Evolutionary conservation across 2,329 filamentous ascomycete genomes (phyloP).

Genomic region (Cercospora janseana): DNA sequence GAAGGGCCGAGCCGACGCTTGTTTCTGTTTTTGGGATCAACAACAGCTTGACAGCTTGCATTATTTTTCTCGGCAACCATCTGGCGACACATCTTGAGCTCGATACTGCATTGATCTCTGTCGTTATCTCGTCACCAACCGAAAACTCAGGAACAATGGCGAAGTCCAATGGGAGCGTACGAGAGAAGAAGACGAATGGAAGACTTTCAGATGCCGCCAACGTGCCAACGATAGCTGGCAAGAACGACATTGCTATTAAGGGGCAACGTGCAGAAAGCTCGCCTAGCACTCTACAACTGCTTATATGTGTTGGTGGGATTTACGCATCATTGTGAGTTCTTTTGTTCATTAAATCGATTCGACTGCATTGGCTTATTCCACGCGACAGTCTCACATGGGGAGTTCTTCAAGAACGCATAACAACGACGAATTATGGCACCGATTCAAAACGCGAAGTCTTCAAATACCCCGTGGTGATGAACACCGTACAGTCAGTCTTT

Average conservation of each 20-base stretch:
- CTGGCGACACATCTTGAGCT: background rate
- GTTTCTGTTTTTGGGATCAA: slow-evolving; percentile 1
- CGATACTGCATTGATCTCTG: background rate
- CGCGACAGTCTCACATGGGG: slow-evolving; percentile 77
- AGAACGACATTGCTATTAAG: slow-evolving; percentile 29
- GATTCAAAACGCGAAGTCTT: slow-evolving; percentile 66
- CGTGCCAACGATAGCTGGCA: slow-evolving; percentile 27
- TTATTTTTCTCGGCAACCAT: slow-evolving; percentile 5
- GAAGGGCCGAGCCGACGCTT: slow-evolving; percentile 5
- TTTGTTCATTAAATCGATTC: background rate
- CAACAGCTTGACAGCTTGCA: slow-evolving; percentile 9
- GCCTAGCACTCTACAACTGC: slow-evolving; percentile 58
- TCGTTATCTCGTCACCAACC: background rate
- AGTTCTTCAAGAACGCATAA: slow-evolving; percentile 94
- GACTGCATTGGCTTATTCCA: background rate
- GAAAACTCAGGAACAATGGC: background rate
- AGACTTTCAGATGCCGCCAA: slow-evolving; percentile 22
- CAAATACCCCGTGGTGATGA: slow-evolving; percentile 90
- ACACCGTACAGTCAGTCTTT: slow-evolving; percentile 90
- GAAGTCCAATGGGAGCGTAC: slow-evolving; percentile 29
- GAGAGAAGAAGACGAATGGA: slow-evolving; percentile 31
- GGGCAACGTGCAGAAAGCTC: slow-evolving; percentile 24
- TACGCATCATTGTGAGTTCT: slow-evolving; percentile 83
- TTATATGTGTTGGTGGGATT: slow-evolving; percentile 89
- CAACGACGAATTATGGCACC: slow-evolving; percentile 80